Conservation (phyloP, 2,329 filamentous ascomycete species). For the Aschersonia sp. region DNA sequence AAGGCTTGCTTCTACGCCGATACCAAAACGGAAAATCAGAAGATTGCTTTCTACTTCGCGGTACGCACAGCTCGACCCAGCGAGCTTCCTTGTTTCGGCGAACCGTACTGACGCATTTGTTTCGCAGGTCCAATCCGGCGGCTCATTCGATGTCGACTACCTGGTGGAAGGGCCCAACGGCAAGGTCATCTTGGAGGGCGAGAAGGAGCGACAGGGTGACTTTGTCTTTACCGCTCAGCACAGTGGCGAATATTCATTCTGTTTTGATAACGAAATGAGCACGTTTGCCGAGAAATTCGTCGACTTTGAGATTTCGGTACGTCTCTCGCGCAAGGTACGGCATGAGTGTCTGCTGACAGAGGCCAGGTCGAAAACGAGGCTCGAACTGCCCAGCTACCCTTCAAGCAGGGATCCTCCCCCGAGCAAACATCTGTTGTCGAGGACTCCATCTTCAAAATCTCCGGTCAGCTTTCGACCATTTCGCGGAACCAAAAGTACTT, state of each 20-base stretch:
- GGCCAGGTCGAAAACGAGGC: slow-evolving; percentile 77
- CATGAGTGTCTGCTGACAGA: neutral
- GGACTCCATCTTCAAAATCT: slow-evolving; percentile 91
- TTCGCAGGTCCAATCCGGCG: slow-evolving; percentile 83
- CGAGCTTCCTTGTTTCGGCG: too few relatives aligned
- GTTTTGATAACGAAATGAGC: slow-evolving; percentile 97
- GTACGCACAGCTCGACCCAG: slow-evolving; percentile 1
- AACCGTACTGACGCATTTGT: neutral
- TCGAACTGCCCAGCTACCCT: slow-evolving; percentile 59
- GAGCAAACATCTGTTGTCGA: slow-evolving; percentile 84
- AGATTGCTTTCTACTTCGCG: slow-evolving; percentile 97
- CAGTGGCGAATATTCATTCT: slow-evolving; percentile 84
- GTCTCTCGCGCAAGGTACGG: neutral
- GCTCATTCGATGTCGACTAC: slow-evolving; percentile 95
- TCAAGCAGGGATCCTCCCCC: slow-evolving; percentile 73
- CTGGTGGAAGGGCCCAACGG: slow-evolving; percentile 67
- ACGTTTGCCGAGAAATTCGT: slow-evolving; percentile 96
- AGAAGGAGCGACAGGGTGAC: slow-evolving; percentile 89
- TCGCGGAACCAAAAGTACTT: slow-evolving; percentile 98
- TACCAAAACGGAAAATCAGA: slow-evolving; percentile 64
- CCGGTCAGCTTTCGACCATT: slow-evolving; percentile 83
- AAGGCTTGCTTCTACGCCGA: slow-evolving; percentile 88
- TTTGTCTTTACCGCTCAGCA: slow-evolving; percentile 93
- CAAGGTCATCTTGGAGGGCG: slow-evolving; percentile 69
- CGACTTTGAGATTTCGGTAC: slow-evolving; percentile 87